Base-by-base conservation (phyloP, 805 yeast species). In the Limtongia smithiae region DNA sequence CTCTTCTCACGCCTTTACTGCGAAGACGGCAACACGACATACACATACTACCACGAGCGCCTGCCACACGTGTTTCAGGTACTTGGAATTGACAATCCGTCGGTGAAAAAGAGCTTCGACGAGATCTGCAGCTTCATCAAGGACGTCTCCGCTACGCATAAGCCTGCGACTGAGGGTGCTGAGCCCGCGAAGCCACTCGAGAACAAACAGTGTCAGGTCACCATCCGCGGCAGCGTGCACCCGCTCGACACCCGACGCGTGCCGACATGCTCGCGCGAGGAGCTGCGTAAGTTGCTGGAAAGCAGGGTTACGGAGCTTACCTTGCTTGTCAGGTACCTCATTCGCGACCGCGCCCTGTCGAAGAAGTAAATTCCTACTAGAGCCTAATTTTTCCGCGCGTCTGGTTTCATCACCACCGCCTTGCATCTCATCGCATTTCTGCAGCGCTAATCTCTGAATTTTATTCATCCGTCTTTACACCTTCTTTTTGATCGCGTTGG, bases 61-160 rank as follows among this genome's bases (percentile, higher is more conserved):
- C 15, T 54, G 20, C 58, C 58, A 3, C 58, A 54, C 25, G 58
- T 54, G 14, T 47, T 49, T 30, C 58, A 54, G 18, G 3, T 50
- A 8, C 47, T 50, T 12, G 58, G 58, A 5, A 31, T 15, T 3
- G 25, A 18, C 11, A 41, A 51, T 6, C 44, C 43, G 6, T 54
- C 58, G 18, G 58, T 54, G 8, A n/a, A 43, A 3, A 46, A 44
- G 21, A 40, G 45, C 17, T 38, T 27, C 21, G 28, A 20, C 3
- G 51, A 46, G 27, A 43, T 50, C 12, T 14, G 18, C 20, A 24
- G 17, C 11, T 54, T 54, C 22, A 43, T 54, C 46, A 17, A 27
- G 21, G 39, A 24, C 39, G 46, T 43, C 3, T 11, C n/a, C 14
- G 44, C 50, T 5, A 35, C 30, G 28, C 31, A 27, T 17, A 30